A percentile compares a stretch with the other conserved stretches of the same genome.
phyloP scores from a whole-genome alignment of 306 rosid genomes.

The Astragalus membranaceus region DNA sequence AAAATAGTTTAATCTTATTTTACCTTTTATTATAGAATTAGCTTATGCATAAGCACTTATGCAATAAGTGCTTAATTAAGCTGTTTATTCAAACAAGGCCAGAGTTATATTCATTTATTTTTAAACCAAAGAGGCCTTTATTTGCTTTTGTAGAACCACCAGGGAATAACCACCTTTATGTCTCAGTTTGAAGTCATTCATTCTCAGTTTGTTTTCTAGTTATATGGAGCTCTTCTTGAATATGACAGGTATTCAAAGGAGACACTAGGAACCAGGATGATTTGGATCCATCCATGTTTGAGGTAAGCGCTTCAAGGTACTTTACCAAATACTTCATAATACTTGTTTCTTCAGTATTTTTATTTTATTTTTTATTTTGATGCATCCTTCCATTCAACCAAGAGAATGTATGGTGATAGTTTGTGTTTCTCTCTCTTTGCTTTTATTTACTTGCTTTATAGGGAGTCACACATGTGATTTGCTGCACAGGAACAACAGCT shows the following conservation, averaged over 20 bases:
- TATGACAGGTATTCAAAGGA: slow-evolving; percentile 63
- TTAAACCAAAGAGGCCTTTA: not conserved
- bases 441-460: slow-evolving; percentile 27
- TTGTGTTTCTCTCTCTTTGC: not conserved
- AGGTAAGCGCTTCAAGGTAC: slow-evolving; percentile 38
- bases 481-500: slow-evolving; percentile 95
- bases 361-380: not conserved
- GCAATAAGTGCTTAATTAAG: no score
- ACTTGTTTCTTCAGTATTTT: not conserved
- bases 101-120: not conserved
- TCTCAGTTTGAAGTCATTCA: not conserved
- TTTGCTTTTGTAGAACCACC: not conserved
- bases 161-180: not conserved
- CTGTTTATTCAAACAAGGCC: no score
- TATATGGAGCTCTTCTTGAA: slow-evolving; percentile 27
- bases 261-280: slow-evolving; percentile 71
- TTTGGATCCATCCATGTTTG: slow-evolving; percentile 72
- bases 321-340: not conserved
- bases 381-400: not conserved
- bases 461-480: slow-evolving; percentile 97
- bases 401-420: not conserved
- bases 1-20: no score
- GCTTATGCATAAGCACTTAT: no score
- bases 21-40: no score
- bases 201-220: slow-evolving; percentile 17